phyloP scores from a whole-genome alignment of 345 rosid genomes.

The Acer campestre region DNA sequence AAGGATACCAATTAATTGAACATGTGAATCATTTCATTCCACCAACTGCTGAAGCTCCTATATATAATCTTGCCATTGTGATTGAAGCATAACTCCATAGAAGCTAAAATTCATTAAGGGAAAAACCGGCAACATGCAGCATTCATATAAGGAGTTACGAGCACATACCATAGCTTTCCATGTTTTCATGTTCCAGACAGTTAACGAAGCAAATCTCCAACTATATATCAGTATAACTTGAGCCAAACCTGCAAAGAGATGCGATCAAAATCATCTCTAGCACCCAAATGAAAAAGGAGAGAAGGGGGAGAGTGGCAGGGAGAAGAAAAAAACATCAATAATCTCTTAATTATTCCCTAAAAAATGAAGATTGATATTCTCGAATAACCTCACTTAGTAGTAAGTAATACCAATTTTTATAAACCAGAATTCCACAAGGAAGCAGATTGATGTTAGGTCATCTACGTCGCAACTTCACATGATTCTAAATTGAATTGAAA shows the following conservation, averaged over 20 bases:
- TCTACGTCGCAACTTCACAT: too few relatives aligned
- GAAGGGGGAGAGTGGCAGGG: neutral
- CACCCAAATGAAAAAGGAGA: neutral
- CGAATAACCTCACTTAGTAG: neutral
- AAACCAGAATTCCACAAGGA: neutral
- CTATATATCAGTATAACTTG: conserved; percentile 39
- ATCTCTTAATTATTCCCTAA: neutral
- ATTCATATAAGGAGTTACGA: conserved; percentile 14
- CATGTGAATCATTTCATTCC: too few relatives aligned
- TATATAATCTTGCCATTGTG: too few relatives aligned
- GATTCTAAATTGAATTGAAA: too few relatives aligned
- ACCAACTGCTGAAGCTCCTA: too few relatives aligned
- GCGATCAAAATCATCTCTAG: conserved; percentile 10
- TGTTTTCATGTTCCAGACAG: conserved; percentile 81
- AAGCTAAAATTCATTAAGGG: conserved; percentile 36
- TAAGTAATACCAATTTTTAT: neutral
- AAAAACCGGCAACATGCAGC: conserved; percentile 19
- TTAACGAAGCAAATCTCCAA: conserved; percentile 60
- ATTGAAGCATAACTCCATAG: conserved; percentile 37
- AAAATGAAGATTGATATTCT: neutral
- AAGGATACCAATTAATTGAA: too few relatives aligned
- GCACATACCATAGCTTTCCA: conserved; percentile 73
- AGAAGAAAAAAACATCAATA: neutral
- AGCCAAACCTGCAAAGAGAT: conserved; percentile 46
- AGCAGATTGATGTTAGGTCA: neutral